phyloP scores from a whole-genome alignment of 2,329 filamentous ascomycete species.

The Clarireedia paspali region DNA sequence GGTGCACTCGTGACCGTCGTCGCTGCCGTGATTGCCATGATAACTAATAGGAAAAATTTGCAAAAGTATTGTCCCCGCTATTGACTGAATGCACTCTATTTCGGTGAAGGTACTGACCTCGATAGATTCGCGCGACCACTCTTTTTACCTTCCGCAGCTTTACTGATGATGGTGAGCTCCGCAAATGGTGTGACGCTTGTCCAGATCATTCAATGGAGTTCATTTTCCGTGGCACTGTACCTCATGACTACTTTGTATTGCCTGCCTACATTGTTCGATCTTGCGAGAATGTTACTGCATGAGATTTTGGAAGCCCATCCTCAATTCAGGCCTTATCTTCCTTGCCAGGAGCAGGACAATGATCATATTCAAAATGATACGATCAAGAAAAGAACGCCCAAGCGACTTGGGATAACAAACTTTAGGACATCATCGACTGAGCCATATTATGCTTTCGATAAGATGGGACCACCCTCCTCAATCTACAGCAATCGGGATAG shows the following conservation, averaged over 20 bases:
- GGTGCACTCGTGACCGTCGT: conserved; percentile 5
- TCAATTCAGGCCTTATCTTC: neutral
- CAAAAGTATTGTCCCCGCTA: conserved; percentile 7
- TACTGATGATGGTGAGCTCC: neutral
- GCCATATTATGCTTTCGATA: neutral
- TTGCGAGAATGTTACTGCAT: neutral
- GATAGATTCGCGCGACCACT: conserved; percentile 1
- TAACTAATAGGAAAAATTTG: conserved; percentile 7
- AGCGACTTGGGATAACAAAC: neutral
- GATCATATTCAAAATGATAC: no score
- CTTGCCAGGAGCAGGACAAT: neutral
- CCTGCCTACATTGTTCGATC: conserved; percentile 4
- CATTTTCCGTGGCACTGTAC: conserved; percentile 9
- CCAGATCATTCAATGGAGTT: conserved; percentile 12
- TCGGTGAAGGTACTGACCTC: neutral
- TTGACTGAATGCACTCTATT: neutral
- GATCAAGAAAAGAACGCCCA: neutral
- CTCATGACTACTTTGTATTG: conserved; percentile 12
- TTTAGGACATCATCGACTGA: neutral
- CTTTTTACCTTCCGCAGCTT: neutral
- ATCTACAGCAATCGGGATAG: neutral
- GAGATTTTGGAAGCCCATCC: neutral
- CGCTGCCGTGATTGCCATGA: conserved; percentile 2
- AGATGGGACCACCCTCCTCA: neutral
- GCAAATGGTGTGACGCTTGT: conserved; percentile 6